These are phyloP conservation scores for Eucalyptus curtisii DNA, from an alignment of 345 rosid genomes.

Conservation along the genomic window DNA sequence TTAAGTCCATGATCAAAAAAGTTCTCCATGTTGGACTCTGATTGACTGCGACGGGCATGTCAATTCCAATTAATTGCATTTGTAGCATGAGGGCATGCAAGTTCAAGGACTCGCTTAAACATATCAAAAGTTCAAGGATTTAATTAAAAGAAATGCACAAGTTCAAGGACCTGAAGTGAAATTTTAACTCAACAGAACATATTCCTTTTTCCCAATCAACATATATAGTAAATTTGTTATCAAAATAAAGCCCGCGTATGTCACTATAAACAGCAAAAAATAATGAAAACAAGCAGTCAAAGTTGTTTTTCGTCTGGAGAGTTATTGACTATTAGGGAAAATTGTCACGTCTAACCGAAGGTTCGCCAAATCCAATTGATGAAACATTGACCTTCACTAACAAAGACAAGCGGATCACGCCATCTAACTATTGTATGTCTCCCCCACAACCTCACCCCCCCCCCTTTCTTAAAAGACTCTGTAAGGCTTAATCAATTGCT, in stretches of 20 bases:
- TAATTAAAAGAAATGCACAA: not conserved
- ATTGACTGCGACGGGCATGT: accelerated
- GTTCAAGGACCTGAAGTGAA: not conserved
- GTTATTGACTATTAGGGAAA: not conserved
- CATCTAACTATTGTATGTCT: not conserved
- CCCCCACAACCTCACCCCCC: not conserved
- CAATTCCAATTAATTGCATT: not conserved
- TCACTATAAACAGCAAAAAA: not conserved
- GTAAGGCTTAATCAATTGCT: not conserved
- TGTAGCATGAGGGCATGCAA: not conserved
- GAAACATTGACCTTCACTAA: not conserved
- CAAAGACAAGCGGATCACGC: not conserved
- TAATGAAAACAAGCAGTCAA: not conserved
- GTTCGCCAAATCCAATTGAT: not conserved
- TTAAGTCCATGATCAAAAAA: not conserved
- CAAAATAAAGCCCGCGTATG: not conserved
- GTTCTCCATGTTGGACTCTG: not conserved
- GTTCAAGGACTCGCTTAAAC: not conserved
- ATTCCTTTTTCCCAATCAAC: not conserved
- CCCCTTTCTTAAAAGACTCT: not conserved
- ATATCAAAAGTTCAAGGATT: not conserved
- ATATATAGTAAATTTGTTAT: not conserved
- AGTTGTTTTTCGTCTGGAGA: not conserved
- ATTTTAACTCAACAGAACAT: not conserved
- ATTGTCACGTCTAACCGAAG: not conserved